These are phyloP conservation scores for Inga oerstediana DNA, from an alignment of 306 rosid genomes.

Conservation along the genomic window DNA sequence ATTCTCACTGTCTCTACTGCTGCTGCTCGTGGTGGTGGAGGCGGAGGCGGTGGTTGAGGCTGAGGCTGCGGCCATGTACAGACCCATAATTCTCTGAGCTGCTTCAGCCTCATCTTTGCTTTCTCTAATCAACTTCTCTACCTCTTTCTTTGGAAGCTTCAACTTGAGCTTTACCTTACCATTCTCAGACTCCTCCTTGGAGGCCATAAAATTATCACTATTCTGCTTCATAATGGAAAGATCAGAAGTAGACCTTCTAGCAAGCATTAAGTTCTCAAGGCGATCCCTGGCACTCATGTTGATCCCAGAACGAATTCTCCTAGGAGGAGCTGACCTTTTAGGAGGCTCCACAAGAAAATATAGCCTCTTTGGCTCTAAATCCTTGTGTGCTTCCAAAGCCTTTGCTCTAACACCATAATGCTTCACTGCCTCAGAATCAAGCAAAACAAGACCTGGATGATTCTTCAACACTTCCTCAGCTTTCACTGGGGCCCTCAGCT, in stretches of 20 bases:
- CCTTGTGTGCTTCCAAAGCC: constrained; percentile 60
- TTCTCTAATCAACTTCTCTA: constrained; percentile 71
- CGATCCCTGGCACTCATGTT: constrained; percentile 88
- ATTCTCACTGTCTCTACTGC: constrained; percentile 9
- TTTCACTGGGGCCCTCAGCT: constrained; percentile 59
- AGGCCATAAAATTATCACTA: background rate
- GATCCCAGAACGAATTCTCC: constrained; percentile 85
- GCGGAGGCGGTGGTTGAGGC: background rate
- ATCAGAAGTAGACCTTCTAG: constrained; percentile 77
- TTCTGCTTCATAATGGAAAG: constrained; percentile 58
- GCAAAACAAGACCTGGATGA: constrained; percentile 73
- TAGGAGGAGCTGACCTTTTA: constrained; percentile 39
- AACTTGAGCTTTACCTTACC: constrained; percentile 57
- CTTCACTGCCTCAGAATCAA: constrained; percentile 84
- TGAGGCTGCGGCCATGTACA: constrained; percentile 42
- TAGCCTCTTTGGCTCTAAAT: constrained; percentile 57
- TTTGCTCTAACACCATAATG: constrained; percentile 79
- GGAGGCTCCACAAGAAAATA: constrained; percentile 89
- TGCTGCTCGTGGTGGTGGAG: background rate
- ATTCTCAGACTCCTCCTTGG: constrained; percentile 16
- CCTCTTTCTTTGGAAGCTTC: constrained; percentile 73
- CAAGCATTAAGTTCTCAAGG: constrained; percentile 69
- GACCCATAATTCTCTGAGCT: constrained; percentile 68
- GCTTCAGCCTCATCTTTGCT: constrained; percentile 67
- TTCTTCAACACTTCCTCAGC: constrained; percentile 61